These are phyloP conservation scores for Nicotiana sylvestris DNA, from an alignment of 257 asterid species.

Conservation along the genomic window DNA sequence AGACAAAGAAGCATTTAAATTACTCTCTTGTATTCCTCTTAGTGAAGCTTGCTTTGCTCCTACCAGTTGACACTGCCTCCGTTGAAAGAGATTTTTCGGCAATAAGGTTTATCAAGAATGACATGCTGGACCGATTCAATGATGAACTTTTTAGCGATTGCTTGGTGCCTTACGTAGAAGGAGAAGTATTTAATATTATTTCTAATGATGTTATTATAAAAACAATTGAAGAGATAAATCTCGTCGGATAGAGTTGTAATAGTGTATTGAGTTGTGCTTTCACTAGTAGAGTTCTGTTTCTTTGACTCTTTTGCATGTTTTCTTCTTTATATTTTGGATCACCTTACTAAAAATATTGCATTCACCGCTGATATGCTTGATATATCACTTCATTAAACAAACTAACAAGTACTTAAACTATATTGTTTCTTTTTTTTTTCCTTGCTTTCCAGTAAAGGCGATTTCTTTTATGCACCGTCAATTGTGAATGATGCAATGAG, in stretches of 20 bases:
- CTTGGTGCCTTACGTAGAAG: neutral
- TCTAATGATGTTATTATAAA: neutral
- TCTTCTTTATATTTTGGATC: too few species aligned
- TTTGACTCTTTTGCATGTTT: too few species aligned
- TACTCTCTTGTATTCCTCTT: neutral
- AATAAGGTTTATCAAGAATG: neutral
- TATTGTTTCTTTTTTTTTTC: too few species aligned
- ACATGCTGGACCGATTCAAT: neutral
- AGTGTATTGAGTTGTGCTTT: too few species aligned
- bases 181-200: neutral
- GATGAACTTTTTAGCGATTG: neutral
- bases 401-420: too few species aligned
- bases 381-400: too few species aligned
- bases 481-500: too few species aligned
- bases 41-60: neutral
- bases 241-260: neutral
- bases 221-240: neutral
- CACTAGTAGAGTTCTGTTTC: too few species aligned
- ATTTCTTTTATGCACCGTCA: too few species aligned
- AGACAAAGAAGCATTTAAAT: neutral
- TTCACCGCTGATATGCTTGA: too few species aligned
- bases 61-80: neutral
- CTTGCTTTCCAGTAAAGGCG: too few species aligned
- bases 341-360: too few species aligned
- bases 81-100: neutral